Evolutionary conservation across 306 rosid genomes (phyloP).

Genomic region (Sesbania bispinosa): DNA sequence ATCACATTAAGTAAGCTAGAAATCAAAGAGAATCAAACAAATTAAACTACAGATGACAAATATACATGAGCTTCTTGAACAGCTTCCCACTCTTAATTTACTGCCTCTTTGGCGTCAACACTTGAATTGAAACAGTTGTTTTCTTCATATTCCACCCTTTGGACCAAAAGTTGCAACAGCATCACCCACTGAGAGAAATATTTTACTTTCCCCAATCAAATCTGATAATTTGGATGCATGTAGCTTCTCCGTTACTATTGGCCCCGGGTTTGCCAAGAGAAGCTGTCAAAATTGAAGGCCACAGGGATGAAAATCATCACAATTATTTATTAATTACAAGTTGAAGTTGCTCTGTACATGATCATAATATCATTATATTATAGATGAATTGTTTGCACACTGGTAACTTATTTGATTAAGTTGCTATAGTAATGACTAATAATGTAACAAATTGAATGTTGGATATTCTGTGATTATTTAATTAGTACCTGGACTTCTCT

Average conservation of each 20-base stretch:
- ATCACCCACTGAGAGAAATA: constrained; percentile 66
- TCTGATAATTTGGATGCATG: constrained; percentile 48
- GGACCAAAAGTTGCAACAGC: constrained; percentile 51
- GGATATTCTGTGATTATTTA: not conserved
- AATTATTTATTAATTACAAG: not conserved
- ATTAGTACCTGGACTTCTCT: constrained; percentile 54
- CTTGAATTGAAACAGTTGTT: not conserved
- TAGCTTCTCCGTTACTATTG: constrained; percentile 72
- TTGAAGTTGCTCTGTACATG: not conserved
- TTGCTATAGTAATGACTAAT: not conserved
- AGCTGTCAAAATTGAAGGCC: constrained; percentile 34
- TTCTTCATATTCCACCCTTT: constrained; percentile 13
- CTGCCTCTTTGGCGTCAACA: not conserved
- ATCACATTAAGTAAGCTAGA: not conserved
- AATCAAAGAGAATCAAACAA: not conserved
- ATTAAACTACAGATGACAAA: not conserved
- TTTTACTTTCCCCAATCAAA: constrained; percentile 55
- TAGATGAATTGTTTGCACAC: not conserved
- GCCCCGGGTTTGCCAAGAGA: constrained; percentile 74
- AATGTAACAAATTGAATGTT: not conserved
- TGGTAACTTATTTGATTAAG: not conserved
- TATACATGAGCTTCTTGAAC: not conserved
- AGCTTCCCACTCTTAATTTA: not conserved
- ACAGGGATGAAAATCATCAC: not conserved
- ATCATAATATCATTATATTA: not conserved